Evolutionary conservation across 192 early-diverging fungal species (phyloP).

Genomic region (Linnemannia exigua): DNA sequence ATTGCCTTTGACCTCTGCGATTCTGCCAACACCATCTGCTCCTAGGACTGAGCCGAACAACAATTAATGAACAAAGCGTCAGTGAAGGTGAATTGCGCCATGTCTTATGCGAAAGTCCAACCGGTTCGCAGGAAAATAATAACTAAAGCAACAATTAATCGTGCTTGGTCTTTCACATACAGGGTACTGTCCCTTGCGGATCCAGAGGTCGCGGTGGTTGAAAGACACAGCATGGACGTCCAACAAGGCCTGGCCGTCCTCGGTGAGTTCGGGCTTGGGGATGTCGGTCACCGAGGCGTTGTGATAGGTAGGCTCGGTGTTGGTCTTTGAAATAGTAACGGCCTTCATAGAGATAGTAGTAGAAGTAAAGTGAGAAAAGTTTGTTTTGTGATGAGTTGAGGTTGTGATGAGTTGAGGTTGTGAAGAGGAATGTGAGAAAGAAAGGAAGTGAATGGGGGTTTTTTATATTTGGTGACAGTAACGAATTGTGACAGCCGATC

Average conservation of each 20-base stretch:
- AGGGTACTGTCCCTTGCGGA: constrained; percentile 68
- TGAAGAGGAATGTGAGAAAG: constrained; percentile 1
- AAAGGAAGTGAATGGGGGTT: neutral
- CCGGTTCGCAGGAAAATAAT: neutral
- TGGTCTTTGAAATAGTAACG: constrained; percentile 30
- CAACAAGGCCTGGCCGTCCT: constrained; percentile 27
- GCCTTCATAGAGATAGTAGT: constrained; percentile 32
- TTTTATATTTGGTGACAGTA: neutral
- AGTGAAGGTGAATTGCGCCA: neutral
- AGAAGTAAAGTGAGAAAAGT: neutral
- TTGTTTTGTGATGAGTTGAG: neutral
- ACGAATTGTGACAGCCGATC: neutral
- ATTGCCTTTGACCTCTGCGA: constrained; percentile 48
- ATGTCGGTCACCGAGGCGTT: constrained; percentile 28
- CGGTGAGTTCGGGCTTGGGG: constrained; percentile 17
- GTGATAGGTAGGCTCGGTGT: constrained; percentile 27
- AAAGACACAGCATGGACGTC: constrained; percentile 44
- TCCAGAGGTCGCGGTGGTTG: constrained; percentile 57
- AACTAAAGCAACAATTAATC: neutral
- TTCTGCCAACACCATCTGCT: constrained; percentile 69
- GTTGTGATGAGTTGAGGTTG: neutral
- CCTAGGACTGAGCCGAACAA: constrained; percentile 65
- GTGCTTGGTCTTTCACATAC: constrained; percentile 10
- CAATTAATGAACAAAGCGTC: neutral
- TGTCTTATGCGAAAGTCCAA: neutral